Conservation (phyloP, 2,329 filamentous ascomycete species). For the Zymoseptoria pseudotritici region DNA sequence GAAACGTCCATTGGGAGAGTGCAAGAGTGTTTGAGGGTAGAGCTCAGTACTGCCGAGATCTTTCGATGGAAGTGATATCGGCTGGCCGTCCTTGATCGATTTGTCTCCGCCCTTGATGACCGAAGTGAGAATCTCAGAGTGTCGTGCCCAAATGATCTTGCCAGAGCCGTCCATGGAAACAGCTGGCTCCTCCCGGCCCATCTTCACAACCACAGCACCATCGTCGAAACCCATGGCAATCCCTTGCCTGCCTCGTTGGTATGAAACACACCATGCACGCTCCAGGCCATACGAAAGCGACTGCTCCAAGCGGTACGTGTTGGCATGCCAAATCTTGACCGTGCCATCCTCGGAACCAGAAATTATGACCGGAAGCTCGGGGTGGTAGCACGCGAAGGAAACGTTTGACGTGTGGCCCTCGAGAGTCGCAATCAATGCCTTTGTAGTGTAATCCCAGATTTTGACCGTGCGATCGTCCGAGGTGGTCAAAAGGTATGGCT, state of each 20-base stretch:
- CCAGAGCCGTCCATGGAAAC: slow-evolving; percentile 95
- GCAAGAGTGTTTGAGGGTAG: slow-evolving; percentile 86
- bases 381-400: slow-evolving; percentile 96
- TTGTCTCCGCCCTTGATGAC: slow-evolving; percentile 90
- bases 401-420: slow-evolving; percentile 98
- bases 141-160: slow-evolving; percentile 91
- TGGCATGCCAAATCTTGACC: slow-evolving; percentile 97
- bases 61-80: slow-evolving; percentile 80
- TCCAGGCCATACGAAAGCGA: slow-evolving; percentile 93
- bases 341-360: slow-evolving; percentile 97
- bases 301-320: slow-evolving; percentile 93
- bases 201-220: slow-evolving; percentile 94
- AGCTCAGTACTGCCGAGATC: slow-evolving; percentile 94
- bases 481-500: slow-evolving; percentile 85
- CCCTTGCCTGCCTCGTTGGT: slow-evolving; percentile 89
- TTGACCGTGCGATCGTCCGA: slow-evolving; percentile 96
- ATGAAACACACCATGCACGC: slow-evolving; percentile 94
- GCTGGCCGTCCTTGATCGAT: slow-evolving; percentile 77
- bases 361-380: slow-evolving; percentile 92
- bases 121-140: slow-evolving; percentile 89
- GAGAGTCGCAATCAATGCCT: slow-evolving; percentile 88
- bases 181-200: slow-evolving; percentile 92
- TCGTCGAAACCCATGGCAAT: slow-evolving; percentile 96
- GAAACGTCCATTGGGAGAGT: slow-evolving; percentile 92
- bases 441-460: slow-evolving; percentile 98